Evolutionary conservation across 768 basidiomycete genomes (phyloP).

Genomic region (Boletus pseudo-olivaceus): DNA sequence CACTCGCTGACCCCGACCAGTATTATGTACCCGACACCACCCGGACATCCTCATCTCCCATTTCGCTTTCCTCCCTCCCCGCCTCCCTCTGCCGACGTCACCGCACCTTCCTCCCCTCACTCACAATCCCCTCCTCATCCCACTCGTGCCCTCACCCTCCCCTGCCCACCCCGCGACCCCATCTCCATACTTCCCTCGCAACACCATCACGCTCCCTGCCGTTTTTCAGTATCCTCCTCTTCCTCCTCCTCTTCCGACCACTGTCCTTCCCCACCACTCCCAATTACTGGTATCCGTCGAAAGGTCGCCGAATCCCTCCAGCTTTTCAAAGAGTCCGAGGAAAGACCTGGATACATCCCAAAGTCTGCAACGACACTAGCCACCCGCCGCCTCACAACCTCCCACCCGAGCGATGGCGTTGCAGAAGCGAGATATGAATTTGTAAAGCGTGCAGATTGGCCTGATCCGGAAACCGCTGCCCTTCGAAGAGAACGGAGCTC

Average conservation of each 20-base stretch:
- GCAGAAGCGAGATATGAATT: conserved; percentile 73
- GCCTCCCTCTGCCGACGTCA: not conserved
- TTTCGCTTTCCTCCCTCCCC: conserved; percentile 2
- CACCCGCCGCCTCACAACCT: conserved; percentile 32
- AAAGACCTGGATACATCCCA: conserved; percentile 29
- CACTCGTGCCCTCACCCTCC: conserved; percentile 32
- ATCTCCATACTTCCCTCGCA: conserved; percentile 11
- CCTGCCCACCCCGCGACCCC: conserved; percentile 26
- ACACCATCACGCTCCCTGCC: conserved; percentile 33
- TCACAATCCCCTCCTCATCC: conserved; percentile 7
- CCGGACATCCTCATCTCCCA: not conserved
- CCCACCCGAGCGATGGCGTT: conserved; percentile 48
- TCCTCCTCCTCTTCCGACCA: conserved; percentile 18
- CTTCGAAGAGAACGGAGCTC: conserved; percentile 66
- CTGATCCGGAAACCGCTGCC: conserved; percentile 71
- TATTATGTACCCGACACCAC: not conserved
- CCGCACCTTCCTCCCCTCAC: conserved; percentile 1
- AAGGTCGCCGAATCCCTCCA: conserved; percentile 82
- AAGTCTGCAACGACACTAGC: conserved; percentile 24
- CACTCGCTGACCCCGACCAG: not conserved
- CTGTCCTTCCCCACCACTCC: conserved; percentile 6
- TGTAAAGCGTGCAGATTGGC: conserved; percentile 84
- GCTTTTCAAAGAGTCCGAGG: conserved; percentile 73
- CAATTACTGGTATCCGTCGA: conserved; percentile 56
- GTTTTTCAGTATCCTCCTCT: conserved; percentile 26